Conservation (phyloP, 768 basidiomycete species). For the Termitomyces sp. region DNA sequence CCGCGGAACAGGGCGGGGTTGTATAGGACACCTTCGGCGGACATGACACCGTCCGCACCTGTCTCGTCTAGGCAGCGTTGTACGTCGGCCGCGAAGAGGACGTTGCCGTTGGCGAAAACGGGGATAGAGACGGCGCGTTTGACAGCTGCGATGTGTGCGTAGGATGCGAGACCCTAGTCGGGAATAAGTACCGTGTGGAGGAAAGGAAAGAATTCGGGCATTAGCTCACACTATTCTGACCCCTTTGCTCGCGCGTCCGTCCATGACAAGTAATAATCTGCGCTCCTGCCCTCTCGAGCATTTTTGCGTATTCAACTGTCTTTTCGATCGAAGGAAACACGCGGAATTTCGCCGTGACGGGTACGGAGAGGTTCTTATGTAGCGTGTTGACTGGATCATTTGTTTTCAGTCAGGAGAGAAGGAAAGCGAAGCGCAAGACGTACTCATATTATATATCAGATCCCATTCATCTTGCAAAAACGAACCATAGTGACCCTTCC, state of each 20-base stretch:
- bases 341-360: constrained; percentile 95
- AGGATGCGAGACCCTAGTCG: constrained; percentile 76
- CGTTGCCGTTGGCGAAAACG: constrained; percentile 96
- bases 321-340: constrained; percentile 81
- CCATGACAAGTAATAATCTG: constrained; percentile 96
- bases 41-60: constrained; percentile 91
- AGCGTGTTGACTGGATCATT: constrained; percentile 67
- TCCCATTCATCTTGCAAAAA: constrained; percentile 97
- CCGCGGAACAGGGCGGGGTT: constrained; percentile 76
- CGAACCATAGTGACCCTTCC: constrained; percentile 78
- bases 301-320: constrained; percentile 91
- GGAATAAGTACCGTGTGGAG: neutral
- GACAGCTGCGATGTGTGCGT: constrained; percentile 85
- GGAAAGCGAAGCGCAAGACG: neutral
- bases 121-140: constrained; percentile 87
- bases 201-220: neutral
- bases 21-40: constrained; percentile 91
- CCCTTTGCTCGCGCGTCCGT: constrained; percentile 85
- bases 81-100: constrained; percentile 84
- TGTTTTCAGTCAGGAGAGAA: neutral
- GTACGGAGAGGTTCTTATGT: constrained; percentile 79
- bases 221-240: constrained; percentile 59
- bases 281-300: constrained; percentile 93
- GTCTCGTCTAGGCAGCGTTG: constrained; percentile 74
- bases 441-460: constrained; percentile 20